A percentile compares a stretch with the other conserved stretches of the same genome.
phyloP scores from a whole-genome alignment of 2,329 filamentous ascomycete species.

The Pseudogymnoascus sp. region DNA sequence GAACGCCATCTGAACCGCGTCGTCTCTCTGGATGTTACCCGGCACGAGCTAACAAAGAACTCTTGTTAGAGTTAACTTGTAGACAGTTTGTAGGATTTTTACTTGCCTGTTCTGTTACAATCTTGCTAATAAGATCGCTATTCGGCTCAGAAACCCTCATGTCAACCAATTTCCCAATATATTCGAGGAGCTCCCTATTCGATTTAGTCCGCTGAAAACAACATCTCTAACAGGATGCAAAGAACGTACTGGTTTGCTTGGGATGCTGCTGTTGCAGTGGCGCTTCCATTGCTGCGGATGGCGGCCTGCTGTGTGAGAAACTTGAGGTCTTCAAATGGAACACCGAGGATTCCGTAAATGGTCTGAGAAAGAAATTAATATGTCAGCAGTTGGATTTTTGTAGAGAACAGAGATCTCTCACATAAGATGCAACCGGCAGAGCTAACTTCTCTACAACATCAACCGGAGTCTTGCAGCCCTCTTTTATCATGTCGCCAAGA shows the following conservation, averaged over 20 bases:
- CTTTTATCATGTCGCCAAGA: conserved; percentile 34
- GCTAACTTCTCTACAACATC: conserved; percentile 42
- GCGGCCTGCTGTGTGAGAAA: conserved; percentile 41
- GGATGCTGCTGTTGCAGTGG: conserved; percentile 39
- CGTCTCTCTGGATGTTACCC: conserved; percentile 27
- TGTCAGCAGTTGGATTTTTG: neutral
- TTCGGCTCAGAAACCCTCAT: conserved; percentile 33
- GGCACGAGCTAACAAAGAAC: conserved; percentile 25
- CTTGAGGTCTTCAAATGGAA: conserved; percentile 40
- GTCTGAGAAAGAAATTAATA: conserved; percentile 28
- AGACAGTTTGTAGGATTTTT: neutral
- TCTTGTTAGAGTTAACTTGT: conserved; percentile 11
- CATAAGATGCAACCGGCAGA: conserved; percentile 41
- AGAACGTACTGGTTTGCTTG: conserved; percentile 35
- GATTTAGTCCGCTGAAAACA: neutral
- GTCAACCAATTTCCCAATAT: conserved; percentile 39
- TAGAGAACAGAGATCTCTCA: conserved; percentile 20
- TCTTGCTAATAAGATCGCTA: conserved; percentile 41
- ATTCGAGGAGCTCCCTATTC: conserved; percentile 36
- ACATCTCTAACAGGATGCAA: neutral
- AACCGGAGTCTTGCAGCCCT: conserved; percentile 33
- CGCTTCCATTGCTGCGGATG: conserved; percentile 41
- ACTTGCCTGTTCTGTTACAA: conserved; percentile 19
- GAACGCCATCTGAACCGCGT: conserved; percentile 40
- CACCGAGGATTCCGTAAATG: conserved; percentile 44